Evolutionary conservation across 2,329 filamentous ascomycete genomes (phyloP).

Genomic region (Sporothrix protearum): DNA sequence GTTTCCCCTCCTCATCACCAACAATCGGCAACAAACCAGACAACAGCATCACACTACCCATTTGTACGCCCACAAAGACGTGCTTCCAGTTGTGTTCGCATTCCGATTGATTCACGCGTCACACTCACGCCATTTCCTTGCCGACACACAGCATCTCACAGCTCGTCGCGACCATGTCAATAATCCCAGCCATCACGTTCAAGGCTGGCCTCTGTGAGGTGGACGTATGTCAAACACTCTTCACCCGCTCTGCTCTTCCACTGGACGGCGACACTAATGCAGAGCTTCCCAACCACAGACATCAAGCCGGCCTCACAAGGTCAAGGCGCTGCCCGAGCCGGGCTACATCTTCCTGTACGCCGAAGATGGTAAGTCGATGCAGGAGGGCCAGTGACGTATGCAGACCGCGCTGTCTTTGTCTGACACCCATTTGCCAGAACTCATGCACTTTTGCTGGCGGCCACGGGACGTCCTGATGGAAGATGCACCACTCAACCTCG

Average conservation of each 20-base stretch:
- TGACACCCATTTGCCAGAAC: too few species aligned
- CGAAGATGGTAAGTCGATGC: slow-evolving; percentile 66
- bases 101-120: neutral
- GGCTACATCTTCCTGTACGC: slow-evolving; percentile 91
- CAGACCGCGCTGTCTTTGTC: too few species aligned
- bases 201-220: slow-evolving; percentile 88
- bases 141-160: neutral
- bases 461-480: slow-evolving; percentile 67
- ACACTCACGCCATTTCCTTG: neutral
- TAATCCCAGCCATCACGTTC: slow-evolving; percentile 85
- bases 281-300: neutral
- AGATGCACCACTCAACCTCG: slow-evolving; percentile 78
- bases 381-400: too few species aligned
- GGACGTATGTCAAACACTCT: slow-evolving; percentile 57
- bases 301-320: slow-evolving; percentile 54
- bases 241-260: neutral
- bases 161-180: slow-evolving; percentile 60
- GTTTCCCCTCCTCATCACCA: slow-evolving; percentile 14
- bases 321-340: slow-evolving; percentile 67
- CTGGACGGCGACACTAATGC: slow-evolving; percentile 18
- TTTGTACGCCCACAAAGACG: neutral
- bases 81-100: neutral
- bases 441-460: slow-evolving; percentile 97
- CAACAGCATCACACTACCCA: slow-evolving; percentile 2
- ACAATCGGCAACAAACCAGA: neutral